phyloP scores from a whole-genome alignment of 768 basidiomycete genomes.

The Termitomyces heimii region DNA sequence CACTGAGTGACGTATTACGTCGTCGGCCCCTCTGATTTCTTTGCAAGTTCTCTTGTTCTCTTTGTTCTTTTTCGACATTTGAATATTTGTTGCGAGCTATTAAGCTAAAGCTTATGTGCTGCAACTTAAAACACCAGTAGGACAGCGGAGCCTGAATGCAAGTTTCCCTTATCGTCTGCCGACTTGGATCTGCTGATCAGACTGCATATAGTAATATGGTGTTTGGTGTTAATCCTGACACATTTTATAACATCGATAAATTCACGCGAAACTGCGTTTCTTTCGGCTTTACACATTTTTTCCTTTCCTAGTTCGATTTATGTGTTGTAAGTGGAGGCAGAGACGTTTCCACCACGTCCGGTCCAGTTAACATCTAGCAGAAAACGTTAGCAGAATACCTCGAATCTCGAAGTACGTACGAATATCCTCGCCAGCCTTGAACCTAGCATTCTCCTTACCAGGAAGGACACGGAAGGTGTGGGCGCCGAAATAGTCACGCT shows the following conservation, averaged over 20 bases:
- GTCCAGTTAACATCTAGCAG: slow-evolving; percentile 94
- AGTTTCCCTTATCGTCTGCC: no score
- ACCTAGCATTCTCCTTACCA: slow-evolving; percentile 82
- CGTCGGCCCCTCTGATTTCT: no score
- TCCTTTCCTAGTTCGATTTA: slow-evolving; percentile 22
- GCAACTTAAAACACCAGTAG: no score
- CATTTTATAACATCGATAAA: slow-evolving; percentile 6
- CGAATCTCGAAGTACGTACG: slow-evolving; percentile 46
- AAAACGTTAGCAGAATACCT: not conserved
- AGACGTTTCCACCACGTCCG: slow-evolving; percentile 92
- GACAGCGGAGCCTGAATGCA: no score
- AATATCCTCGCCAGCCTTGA: slow-evolving; percentile 81
- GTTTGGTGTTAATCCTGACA: not conserved
- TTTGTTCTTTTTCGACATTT: no score
- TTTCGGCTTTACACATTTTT: slow-evolving; percentile 6
- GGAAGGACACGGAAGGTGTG: slow-evolving; percentile 96
- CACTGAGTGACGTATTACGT: not conserved
- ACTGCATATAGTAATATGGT: no score
- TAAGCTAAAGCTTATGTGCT: no score
- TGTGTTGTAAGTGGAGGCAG: slow-evolving; percentile 78
- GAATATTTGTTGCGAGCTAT: no score
- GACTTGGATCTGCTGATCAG: no score
- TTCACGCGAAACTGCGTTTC: slow-evolving; percentile 2
- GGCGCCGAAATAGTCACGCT: slow-evolving; percentile 99
- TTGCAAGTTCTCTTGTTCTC: no score